Conservation (phyloP, 73 alveolate genomes). For the Paramecium biaurelia region DNA sequence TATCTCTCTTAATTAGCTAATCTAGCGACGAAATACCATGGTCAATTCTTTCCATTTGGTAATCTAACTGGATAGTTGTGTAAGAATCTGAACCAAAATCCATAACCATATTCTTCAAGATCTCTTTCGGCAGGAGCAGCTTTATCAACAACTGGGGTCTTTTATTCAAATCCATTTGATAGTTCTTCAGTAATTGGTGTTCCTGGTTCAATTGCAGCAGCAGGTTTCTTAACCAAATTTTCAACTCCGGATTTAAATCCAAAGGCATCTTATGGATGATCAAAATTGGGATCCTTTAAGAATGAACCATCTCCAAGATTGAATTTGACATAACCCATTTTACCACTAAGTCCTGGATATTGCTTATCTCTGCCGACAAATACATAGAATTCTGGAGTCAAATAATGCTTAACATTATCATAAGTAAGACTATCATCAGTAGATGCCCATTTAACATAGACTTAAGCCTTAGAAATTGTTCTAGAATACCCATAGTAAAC, state of each 20-base stretch:
- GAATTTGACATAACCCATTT: neutral
- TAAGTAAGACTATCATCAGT: neutral
- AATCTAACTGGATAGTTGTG: neutral
- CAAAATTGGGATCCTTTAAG: neutral
- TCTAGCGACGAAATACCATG: constrained; percentile 16
- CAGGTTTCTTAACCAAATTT: neutral
- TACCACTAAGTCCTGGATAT: constrained; percentile 23
- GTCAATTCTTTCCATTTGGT: neutral
- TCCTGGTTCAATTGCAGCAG: neutral
- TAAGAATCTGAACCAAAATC: constrained; percentile 41
- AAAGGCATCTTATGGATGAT: neutral
- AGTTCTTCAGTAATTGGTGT: neutral
- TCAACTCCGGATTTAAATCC: neutral
- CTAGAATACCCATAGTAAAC: constrained; percentile 6
- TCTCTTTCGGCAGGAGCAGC: neutral
- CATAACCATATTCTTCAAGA: constrained; percentile 38
- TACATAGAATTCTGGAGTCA: constrained; percentile 18
- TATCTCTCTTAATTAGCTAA: neutral
- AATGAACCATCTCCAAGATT: constrained; percentile 53
- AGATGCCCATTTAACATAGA: neutral
- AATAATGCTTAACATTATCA: constrained; percentile 9
- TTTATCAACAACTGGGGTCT: neutral
- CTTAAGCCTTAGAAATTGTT: neutral
- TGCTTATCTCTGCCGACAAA: constrained; percentile 10
- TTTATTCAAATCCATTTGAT: neutral